Conservation (phyloP, 2,329 filamentous ascomycete genomes). For the Aspergillus versicolor region DNA sequence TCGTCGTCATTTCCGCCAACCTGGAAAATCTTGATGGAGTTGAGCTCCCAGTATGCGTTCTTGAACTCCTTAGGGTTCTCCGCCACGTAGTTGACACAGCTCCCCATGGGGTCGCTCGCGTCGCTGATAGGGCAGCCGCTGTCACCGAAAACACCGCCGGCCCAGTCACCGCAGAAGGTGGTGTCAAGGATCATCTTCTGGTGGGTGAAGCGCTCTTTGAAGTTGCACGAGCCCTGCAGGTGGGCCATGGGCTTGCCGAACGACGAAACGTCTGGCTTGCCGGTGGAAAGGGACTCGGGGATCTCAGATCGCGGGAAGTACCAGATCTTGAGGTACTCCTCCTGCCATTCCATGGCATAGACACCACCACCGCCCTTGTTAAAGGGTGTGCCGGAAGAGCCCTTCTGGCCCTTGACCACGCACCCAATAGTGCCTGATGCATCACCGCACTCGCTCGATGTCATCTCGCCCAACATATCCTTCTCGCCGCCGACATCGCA, state of each 20-base stretch:
- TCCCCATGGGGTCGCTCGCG: constrained; percentile 60
- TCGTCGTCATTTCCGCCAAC: constrained; percentile 13
- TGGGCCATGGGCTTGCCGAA: constrained; percentile 50
- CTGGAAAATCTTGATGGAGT: constrained; percentile 66
- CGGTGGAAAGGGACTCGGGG: constrained; percentile 45
- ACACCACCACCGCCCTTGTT: constrained; percentile 52
- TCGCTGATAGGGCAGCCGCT: constrained; percentile 56
- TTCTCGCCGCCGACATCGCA: constrained; percentile 43
- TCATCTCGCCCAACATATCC: constrained; percentile 51
- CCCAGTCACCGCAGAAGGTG: constrained; percentile 58
- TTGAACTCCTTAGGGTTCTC: constrained; percentile 67
- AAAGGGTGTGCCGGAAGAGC: constrained; percentile 54
- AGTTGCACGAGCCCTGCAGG: constrained; percentile 43
- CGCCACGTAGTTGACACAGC: constrained; percentile 70
- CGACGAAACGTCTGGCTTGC: constrained; percentile 43
- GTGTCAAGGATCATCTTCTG: constrained; percentile 51
- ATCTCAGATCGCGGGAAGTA: constrained; percentile 48
- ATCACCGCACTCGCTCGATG: constrained; percentile 51
- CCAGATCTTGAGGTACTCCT: constrained; percentile 51
- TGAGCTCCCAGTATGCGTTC: constrained; percentile 77
- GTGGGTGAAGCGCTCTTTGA: constrained; percentile 40
- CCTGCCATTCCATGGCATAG: constrained; percentile 51
- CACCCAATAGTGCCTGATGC: constrained; percentile 39
- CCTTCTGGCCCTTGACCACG: constrained; percentile 38
- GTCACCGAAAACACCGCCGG: constrained; percentile 50